These are phyloP conservation scores for Staphylotrichum tortipilum DNA, from an alignment of 495 filamentous ascomycete species.

Conservation along the genomic window DNA sequence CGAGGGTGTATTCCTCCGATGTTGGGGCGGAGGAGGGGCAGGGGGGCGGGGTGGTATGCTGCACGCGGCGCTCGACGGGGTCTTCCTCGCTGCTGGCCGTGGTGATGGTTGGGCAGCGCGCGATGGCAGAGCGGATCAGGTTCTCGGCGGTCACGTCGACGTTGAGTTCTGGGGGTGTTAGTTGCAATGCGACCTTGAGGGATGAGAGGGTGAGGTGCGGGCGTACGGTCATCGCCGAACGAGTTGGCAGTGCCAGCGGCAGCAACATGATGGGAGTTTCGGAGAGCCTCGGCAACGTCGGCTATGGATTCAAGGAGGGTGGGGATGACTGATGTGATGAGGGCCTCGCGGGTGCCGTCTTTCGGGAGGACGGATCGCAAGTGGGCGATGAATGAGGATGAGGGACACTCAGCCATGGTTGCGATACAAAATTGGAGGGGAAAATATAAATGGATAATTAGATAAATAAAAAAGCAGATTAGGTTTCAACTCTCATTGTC, in stretches of 20 bases:
- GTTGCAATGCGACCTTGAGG: not conserved
- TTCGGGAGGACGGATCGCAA: constrained; percentile 10
- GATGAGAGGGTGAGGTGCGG: too few relatives aligned
- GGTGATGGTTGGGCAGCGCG: constrained; percentile 31
- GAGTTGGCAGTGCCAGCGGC: constrained; percentile 39
- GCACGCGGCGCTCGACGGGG: constrained; percentile 32
- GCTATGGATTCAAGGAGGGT: constrained; percentile 30
- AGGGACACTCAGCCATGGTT: not conserved
- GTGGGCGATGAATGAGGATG: not conserved
- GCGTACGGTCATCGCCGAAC: constrained; percentile 43
- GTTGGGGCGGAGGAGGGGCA: not conserved
- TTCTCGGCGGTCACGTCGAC: constrained; percentile 45
- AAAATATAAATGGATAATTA: too few relatives aligned
- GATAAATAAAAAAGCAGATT: too few relatives aligned
- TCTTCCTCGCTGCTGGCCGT: constrained; percentile 48
- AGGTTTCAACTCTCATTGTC: too few relatives aligned
- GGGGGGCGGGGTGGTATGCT: not conserved
- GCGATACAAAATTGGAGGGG: too few relatives aligned
- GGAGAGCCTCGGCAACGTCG: constrained; percentile 29
- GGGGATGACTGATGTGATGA: constrained; percentile 31
- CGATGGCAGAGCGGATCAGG: constrained; percentile 33
- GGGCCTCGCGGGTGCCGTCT: constrained; percentile 2
- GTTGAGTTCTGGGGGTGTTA: constrained; percentile 32
- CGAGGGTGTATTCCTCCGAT: constrained; percentile 42
- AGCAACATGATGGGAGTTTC: constrained; percentile 31